Evolutionary conservation across 2,329 filamentous ascomycete species (phyloP).

Genomic region (Biscogniauxia mediterranea): DNA sequence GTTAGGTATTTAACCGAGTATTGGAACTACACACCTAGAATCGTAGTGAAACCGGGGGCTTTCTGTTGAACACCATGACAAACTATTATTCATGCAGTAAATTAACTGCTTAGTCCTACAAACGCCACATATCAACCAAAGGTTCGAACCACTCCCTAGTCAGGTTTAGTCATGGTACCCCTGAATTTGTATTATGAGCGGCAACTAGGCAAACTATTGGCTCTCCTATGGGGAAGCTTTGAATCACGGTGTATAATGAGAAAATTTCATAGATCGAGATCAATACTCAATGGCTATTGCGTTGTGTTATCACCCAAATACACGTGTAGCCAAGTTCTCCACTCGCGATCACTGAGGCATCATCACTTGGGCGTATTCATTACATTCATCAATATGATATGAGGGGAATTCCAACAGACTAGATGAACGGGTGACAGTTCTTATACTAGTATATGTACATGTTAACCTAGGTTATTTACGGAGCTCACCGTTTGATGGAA

Average conservation of each 20-base stretch:
- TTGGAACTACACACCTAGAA: slow-evolving; percentile 19
- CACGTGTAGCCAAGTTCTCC: neutral
- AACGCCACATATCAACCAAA: neutral
- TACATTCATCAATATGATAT: neutral
- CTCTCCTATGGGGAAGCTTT: neutral
- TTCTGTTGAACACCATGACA: neutral
- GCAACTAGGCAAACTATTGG: neutral
- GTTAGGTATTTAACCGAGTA: slow-evolving; percentile 3
- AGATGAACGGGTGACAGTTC: neutral
- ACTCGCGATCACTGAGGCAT: neutral
- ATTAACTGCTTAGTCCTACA: neutral
- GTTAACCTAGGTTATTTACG: neutral
- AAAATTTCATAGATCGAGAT: neutral
- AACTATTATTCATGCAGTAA: neutral
- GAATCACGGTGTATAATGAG: neutral
- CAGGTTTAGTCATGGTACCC: neutral
- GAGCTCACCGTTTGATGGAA: neutral
- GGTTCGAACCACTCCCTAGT: neutral
- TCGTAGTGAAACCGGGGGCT: slow-evolving; percentile 1
- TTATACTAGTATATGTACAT: neutral
- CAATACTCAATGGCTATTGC: neutral
- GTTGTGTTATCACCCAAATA: neutral
- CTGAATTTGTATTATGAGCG: neutral
- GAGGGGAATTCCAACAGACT: neutral
- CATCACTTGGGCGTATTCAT: neutral